Conservation (phyloP, 2,329 filamentous ascomycete genomes). For the Trichoderma oligosporum region DNA sequence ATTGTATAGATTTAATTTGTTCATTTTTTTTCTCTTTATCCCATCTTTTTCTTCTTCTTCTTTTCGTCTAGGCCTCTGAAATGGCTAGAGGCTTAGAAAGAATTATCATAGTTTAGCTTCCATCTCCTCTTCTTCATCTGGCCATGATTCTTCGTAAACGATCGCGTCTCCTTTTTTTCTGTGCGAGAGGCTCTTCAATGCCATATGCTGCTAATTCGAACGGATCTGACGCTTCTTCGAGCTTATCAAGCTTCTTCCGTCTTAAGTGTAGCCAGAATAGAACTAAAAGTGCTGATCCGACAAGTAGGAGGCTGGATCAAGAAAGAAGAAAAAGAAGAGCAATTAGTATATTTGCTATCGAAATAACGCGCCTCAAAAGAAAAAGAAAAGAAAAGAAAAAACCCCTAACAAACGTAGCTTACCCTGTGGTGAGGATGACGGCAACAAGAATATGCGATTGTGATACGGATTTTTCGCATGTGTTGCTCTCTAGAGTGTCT, state of each 20-base stretch:
- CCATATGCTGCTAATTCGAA: constrained; percentile 14
- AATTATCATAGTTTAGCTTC: background rate
- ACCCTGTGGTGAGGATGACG: constrained; percentile 2
- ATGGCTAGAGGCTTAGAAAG: background rate
- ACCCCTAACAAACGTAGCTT: background rate
- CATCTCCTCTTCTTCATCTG: background rate
- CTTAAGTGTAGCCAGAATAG: constrained; percentile 9
- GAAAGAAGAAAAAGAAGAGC: background rate
- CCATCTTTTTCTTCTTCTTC: background rate
- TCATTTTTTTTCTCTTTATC: background rate
- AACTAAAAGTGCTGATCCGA: constrained; percentile 2
- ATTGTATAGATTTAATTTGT: background rate
- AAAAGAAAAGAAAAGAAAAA: background rate
- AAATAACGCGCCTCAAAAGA: background rate
- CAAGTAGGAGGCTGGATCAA: background rate
- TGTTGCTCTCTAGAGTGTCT: constrained; percentile 10
- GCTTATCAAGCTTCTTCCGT: background rate
- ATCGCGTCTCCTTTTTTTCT: constrained; percentile 9
- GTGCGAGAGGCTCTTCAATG: background rate
- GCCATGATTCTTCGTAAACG: background rate
- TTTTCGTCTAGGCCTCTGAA: background rate
- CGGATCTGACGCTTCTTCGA: constrained; percentile 13
- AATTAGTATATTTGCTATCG: background rate
- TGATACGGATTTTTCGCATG: constrained; percentile 11
- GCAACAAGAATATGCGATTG: constrained; percentile 1